phyloP scores from a whole-genome alignment of 2,329 filamentous ascomycete genomes.

The Fusarium ambrosium region DNA sequence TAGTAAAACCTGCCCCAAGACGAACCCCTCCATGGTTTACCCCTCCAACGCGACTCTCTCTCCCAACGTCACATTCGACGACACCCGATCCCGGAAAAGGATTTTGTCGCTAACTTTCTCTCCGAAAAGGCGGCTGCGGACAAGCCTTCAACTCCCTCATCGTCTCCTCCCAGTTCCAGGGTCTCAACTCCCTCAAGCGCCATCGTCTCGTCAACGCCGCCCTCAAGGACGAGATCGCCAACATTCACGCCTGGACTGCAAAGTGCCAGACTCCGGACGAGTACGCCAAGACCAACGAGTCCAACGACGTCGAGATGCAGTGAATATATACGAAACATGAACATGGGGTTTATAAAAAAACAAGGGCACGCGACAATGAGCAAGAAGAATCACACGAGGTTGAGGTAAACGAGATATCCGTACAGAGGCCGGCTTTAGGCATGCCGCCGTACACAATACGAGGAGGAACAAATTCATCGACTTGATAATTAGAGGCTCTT shows the following conservation, averaged over 20 bases:
- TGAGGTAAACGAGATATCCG: slow-evolving; percentile 26
- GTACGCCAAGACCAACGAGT: slow-evolving; percentile 69
- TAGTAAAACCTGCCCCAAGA: slow-evolving; percentile 49
- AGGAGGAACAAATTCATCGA: slow-evolving; percentile 19
- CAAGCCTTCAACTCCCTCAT: slow-evolving; percentile 72
- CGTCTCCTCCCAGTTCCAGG: slow-evolving; percentile 76
- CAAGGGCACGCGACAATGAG: neutral
- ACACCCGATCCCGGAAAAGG: slow-evolving; percentile 17
- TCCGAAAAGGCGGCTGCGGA: slow-evolving; percentile 67
- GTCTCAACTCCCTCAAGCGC: slow-evolving; percentile 82
- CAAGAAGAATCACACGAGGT: neutral
- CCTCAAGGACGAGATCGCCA: slow-evolving; percentile 88
- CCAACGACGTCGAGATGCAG: slow-evolving; percentile 28
- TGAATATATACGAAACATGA: neutral
- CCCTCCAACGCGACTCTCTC: slow-evolving; percentile 14
- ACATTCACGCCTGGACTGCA: slow-evolving; percentile 94
- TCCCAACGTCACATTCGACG: neutral
- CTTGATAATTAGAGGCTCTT: slow-evolving; percentile 40
- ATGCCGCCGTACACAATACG: slow-evolving; percentile 35
- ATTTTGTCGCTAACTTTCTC: slow-evolving; percentile 16
- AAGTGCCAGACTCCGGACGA: slow-evolving; percentile 94
- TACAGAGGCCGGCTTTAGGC: slow-evolving; percentile 17
- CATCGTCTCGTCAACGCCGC: slow-evolving; percentile 88
- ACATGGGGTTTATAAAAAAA: slow-evolving; percentile 16
- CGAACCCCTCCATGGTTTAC: slow-evolving; percentile 7